Evolutionary conservation across 345 rosid genomes (phyloP).

Genomic region (Bretschneidera sinensis): DNA sequence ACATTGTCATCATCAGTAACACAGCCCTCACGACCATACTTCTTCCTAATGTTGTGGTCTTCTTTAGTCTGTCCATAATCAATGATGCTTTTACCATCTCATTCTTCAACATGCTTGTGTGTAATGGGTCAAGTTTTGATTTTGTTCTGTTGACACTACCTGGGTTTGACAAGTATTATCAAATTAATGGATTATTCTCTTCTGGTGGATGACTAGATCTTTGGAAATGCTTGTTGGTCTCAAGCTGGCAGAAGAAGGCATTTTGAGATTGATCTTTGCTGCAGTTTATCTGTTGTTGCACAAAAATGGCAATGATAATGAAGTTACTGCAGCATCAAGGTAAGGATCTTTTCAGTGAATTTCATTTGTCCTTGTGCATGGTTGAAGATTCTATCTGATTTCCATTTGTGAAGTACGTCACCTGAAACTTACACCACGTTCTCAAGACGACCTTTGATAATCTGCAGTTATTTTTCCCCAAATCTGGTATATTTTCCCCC

Average conservation of each 20-base stretch:
- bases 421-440: background rate
- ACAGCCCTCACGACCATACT: background rate
- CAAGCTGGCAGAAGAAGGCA: constrained; percentile 84
- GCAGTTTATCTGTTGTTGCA: constrained; percentile 68
- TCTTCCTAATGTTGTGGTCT: background rate
- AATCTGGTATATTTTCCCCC: too few species aligned
- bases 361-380: background rate
- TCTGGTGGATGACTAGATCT: constrained; percentile 55
- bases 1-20: too few species aligned
- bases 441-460: background rate
- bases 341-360: constrained; percentile 28
- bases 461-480: background rate
- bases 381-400: background rate
- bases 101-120: constrained; percentile 8
- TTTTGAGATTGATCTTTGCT: constrained; percentile 75
- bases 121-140: background rate
- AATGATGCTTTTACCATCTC: background rate
- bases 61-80: background rate
- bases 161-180: background rate
- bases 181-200: constrained; percentile 5
- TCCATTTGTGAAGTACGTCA: background rate
- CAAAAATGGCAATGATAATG: constrained; percentile 63
- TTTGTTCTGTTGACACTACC: constrained; percentile 1
- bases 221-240: constrained; percentile 73
- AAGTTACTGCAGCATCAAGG: constrained; percentile 84